These are phyloP conservation scores for Ophiostoma novo-ulmi DNA, from an alignment of 2,329 filamentous ascomycete species.

Conservation along the genomic window DNA sequence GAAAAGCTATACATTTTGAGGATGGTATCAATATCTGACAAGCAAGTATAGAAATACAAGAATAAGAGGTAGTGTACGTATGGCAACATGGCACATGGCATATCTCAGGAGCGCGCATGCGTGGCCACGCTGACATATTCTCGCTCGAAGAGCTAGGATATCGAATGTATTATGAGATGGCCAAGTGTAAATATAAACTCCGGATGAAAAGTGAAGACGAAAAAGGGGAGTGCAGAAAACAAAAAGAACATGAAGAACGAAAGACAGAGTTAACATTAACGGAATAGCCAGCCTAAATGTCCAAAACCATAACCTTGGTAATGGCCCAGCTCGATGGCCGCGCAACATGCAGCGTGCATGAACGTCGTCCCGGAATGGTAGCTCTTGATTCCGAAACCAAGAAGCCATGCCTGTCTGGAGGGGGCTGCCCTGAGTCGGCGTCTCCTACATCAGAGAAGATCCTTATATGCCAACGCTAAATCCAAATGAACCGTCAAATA, in stretches of 20 bases:
- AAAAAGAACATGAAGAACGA: background rate
- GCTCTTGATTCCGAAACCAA: background rate
- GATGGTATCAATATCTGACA: background rate
- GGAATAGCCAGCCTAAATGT: background rate
- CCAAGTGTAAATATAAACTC: background rate
- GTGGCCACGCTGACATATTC: background rate
- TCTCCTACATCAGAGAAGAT: background rate
- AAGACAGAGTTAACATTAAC: background rate
- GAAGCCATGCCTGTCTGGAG: background rate
- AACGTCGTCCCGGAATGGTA: background rate
- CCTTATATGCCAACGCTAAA: conserved; percentile 47
- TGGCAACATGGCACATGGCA: background rate
- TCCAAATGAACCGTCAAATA: conserved; percentile 56
- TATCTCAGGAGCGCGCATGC: background rate
- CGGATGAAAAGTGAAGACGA: background rate
- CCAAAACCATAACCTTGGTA: background rate
- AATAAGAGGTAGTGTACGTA: background rate
- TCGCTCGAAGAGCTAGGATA: background rate
- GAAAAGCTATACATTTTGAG: background rate
- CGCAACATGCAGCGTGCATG: background rate
- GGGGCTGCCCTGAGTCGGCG: background rate
- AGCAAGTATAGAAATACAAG: background rate
- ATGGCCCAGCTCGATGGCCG: background rate
- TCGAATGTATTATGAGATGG: background rate
- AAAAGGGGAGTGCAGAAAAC: background rate